Conservation (phyloP, 163 green algal species). For the Scenedesmus sp. region DNA sequence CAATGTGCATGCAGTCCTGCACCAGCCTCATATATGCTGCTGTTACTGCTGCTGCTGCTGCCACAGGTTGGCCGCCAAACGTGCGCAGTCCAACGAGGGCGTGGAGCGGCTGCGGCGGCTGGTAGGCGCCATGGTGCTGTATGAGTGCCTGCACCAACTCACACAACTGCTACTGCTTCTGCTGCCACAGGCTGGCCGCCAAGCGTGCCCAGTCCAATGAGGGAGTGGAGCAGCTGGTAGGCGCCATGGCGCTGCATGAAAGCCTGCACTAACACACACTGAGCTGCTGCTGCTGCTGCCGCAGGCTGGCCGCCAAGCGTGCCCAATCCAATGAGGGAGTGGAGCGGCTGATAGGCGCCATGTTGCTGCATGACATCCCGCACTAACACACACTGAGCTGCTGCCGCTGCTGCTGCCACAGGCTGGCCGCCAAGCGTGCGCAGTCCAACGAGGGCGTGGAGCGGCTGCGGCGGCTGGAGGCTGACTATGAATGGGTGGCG, state of each 20-base stretch:
- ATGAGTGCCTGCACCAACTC: too few relatives aligned
- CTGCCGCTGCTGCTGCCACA: conserved; percentile 4
- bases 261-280: too few relatives aligned
- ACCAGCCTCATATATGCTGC: too few relatives aligned
- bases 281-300: background rate
- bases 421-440: conserved; percentile 16
- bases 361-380: too few relatives aligned
- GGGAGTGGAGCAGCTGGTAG: background rate
- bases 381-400: too few relatives aligned
- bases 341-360: too few relatives aligned
- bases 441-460: background rate
- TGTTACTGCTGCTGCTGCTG: background rate
- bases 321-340: too few relatives aligned
- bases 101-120: background rate
- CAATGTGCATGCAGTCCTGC: too few relatives aligned
- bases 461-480: conserved; percentile 40
- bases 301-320: background rate
- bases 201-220: background rate
- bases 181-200: conserved; percentile 8
- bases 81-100: background rate
- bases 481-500: conserved; percentile 46
- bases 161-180: background rate
- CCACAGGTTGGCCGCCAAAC: background rate
- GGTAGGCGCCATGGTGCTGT: too few relatives aligned
- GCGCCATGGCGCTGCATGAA: too few relatives aligned